Evolutionary conservation across 768 basidiomycete species (phyloP), one percentile per base, ranked within the genome.

Genomic region (Termitomyces sp.): DNA sequence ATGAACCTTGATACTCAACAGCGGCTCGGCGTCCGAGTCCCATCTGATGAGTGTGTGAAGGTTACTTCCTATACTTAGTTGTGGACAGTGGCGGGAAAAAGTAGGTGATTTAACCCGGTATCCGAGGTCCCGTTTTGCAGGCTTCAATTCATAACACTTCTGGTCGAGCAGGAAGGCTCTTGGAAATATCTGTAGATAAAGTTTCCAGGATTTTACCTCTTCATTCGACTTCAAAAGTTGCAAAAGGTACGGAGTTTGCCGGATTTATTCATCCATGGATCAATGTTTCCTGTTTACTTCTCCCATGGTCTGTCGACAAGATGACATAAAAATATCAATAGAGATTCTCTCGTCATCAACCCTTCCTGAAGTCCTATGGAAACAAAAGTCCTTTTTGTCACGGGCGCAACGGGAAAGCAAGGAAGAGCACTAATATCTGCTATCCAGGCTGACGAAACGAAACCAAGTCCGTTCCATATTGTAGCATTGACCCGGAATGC

Each of bases 381-480:
- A 22, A 3, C 56, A 18, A 68, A 64, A 55, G 36, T 60, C 10
- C 67, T 75, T 22, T 67, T 76, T 8, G 69, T 76, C 41, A 64
- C 65, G 26, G 74, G 74, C 1, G 73, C 74, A 10, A 76, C 74
- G 16, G 74, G 74, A 14, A 68, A 67, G 48, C 74, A 76, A 67
- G 74, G 74, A 14, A 52, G 56, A 29, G 68, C 74, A 1, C 49
- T 76, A 24, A 70, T 76, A 49, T 49, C 64, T 6, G 65, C 72
- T 26, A 26, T 54, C 16, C 56, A 58, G 32, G n/a, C 24, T 18
- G 47, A 59, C 42, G 36, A 56, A 24, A 41, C 53, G 22, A 51
- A 56, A 34, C 26, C 54, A n/a, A 57, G 52, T 26, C 34, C 37
- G 2, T 76, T 74, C 62, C 73, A 66, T 46, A 58, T 76, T 34